Evolutionary conservation across 1,284 basidiomycete species (phyloP).

Genomic region (Tilletia caries): DNA sequence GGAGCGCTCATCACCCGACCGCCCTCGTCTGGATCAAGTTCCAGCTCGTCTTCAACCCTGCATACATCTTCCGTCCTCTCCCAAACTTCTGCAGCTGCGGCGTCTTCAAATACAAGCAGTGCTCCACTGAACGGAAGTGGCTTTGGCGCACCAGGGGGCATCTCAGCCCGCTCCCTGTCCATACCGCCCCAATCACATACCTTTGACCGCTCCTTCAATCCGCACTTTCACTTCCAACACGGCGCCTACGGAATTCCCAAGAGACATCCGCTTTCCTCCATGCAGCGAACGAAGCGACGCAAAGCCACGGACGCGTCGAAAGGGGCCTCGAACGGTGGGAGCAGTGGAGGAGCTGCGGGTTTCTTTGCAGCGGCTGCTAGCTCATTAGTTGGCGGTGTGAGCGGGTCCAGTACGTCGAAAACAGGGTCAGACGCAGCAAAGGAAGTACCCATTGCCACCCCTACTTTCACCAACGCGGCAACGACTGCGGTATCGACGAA

Average conservation of each 20-base stretch:
- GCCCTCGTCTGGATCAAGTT: background rate
- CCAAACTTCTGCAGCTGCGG: background rate
- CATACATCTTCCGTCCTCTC: background rate
- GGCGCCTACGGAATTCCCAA: constrained; percentile 58
- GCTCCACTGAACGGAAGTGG: background rate
- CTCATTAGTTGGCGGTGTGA: constrained; percentile 24
- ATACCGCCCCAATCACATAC: background rate
- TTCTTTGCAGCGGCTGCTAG: constrained; percentile 48
- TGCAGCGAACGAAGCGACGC: constrained; percentile 30
- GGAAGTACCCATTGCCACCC: background rate
- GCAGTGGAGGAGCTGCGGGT: constrained; percentile 35
- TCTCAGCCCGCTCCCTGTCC: background rate
- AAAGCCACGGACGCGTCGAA: constrained; percentile 29
- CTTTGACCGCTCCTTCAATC: background rate
- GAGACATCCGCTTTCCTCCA: constrained; percentile 37
- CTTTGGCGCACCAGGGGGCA: constrained; percentile 8
- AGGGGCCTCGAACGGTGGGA: constrained; percentile 20
- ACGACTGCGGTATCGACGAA: too few relatives aligned
- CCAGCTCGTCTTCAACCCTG: background rate
- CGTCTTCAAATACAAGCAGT: background rate
- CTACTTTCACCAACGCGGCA: background rate
- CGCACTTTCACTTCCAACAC: constrained; percentile 35
- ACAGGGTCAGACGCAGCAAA: constrained; percentile 24
- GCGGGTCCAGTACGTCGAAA: background rate
- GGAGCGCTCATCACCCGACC: background rate